Evolutionary conservation across 768 basidiomycete species (phyloP).

Genomic region (Xanthoconium purpureum): DNA sequence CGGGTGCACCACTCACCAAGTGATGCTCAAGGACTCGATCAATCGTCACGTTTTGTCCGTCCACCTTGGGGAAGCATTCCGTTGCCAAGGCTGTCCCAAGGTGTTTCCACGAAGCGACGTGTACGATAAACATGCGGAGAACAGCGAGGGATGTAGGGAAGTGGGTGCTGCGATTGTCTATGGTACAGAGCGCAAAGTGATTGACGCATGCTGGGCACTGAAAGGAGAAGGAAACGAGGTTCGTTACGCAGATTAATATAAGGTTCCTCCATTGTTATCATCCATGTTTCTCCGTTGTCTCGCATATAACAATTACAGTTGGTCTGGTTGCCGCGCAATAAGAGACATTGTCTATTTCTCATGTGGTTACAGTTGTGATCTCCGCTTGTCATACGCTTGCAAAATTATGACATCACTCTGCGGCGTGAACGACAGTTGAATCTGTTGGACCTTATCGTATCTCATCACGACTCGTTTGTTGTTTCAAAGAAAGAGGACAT

Average conservation of each 20-base stretch:
- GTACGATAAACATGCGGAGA: constrained; percentile 1
- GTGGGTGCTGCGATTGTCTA: not conserved
- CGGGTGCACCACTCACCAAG: not conserved
- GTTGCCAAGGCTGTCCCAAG: constrained; percentile 1
- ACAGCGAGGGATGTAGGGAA: not conserved
- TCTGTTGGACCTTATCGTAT: no score
- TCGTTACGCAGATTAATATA: not conserved
- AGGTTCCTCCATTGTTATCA: not conserved
- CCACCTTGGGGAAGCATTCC: constrained; percentile 8
- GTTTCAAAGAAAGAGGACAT: no score
- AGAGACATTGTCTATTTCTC: no score
- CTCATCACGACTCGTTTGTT: no score
- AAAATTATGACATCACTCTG: no score
- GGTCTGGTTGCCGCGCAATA: no score
- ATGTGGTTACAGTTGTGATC: no score
- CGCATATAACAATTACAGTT: not conserved
- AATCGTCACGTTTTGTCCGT: constrained; percentile 6
- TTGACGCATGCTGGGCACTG: not conserved
- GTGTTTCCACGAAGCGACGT: constrained; percentile 5
- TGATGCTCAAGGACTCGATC: constrained; percentile 5
- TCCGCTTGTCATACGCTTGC: no score
- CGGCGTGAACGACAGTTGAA: no score
- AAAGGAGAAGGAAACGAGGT: not conserved
- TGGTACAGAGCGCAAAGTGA: not conserved
- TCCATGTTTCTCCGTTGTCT: not conserved